A percentile compares a stretch with the other conserved stretches of the same genome.
These are phyloP conservation scores for Colletotrichum tropicicola DNA, from an alignment of 2,329 filamentous ascomycete species.

Conservation along the genomic window DNA sequence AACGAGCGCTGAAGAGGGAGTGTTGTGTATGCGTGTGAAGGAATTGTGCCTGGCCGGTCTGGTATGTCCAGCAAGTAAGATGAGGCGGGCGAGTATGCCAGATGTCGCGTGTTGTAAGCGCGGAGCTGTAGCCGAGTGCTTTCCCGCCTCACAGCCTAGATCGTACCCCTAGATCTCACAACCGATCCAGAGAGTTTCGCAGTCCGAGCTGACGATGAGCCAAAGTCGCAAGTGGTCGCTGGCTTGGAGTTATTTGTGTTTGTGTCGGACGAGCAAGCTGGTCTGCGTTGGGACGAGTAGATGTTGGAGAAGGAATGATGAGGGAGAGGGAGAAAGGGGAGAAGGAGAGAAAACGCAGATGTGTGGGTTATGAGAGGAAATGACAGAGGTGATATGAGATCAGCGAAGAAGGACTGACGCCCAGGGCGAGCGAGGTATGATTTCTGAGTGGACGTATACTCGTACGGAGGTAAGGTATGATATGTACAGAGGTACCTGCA, in stretches of 20 bases:
- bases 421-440: conserved; percentile 15
- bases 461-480: conserved; percentile 6
- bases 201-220: not conserved
- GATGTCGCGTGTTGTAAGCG: not conserved
- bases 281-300: not conserved
- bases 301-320: not conserved
- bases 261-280: not conserved
- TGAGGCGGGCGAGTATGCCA: not conserved
- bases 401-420: conserved; percentile 13
- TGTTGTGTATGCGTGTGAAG: not conserved
- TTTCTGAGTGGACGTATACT: conserved; percentile 18
- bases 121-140: not conserved
- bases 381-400: conserved; percentile 25
- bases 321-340: not conserved
- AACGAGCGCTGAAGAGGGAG: conserved; percentile 12
- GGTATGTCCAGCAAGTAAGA: not conserved
- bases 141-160: not conserved
- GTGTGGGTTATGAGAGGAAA: conserved; percentile 16
- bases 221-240: not conserved
- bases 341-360: conserved; percentile 1
- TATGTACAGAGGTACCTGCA: conserved; percentile 22
- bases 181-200: not conserved
- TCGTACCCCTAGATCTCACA: conserved; percentile 2
- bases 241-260: not conserved
- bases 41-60: not conserved